Conservation (phyloP, 2,329 filamentous ascomycete species). For the Penicillium sp. region DNA sequence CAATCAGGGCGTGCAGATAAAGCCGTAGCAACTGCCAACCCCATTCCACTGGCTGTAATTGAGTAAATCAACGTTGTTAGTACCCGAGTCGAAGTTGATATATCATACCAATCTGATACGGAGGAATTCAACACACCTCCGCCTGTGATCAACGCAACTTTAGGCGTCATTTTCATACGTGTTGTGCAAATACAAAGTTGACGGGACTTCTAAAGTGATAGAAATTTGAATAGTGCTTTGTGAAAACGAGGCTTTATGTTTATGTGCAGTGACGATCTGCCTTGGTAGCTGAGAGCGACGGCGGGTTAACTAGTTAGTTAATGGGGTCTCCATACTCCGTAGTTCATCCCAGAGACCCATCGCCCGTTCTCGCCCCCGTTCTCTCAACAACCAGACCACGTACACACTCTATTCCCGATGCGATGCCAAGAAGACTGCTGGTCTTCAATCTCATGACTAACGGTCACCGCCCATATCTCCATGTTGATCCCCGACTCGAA, state of each 20-base stretch:
- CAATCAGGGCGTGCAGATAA: conserved; percentile 45
- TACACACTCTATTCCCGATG: not conserved
- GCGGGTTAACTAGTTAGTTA: not conserved
- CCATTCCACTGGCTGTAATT: conserved; percentile 48
- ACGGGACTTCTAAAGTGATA: too few species aligned
- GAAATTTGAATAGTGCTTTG: too few species aligned
- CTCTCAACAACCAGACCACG: not conserved
- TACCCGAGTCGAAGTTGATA: not conserved
- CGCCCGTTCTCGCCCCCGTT: not conserved
- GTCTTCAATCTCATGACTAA: not conserved
- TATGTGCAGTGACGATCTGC: not conserved
- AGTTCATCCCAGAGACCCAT: not conserved
- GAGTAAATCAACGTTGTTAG: not conserved
- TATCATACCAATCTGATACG: not conserved
- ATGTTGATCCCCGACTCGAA: not conserved
- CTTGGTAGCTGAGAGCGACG: not conserved
- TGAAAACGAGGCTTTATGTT: not conserved
- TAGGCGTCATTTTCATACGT: conserved; percentile 1
- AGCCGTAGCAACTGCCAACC: conserved; percentile 47
- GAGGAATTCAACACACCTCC: conserved; percentile 15
- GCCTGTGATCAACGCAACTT: conserved; percentile 23
- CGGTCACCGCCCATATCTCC: not conserved
- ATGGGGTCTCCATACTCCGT: too few species aligned
- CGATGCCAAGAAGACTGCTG: not conserved
- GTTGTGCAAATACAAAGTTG: too few species aligned